A percentile compares a stretch with the other conserved stretches of the same genome.
Evolutionary conservation across 2,329 filamentous ascomycete species (phyloP).

Genomic region (Cladosporium phlei): DNA sequence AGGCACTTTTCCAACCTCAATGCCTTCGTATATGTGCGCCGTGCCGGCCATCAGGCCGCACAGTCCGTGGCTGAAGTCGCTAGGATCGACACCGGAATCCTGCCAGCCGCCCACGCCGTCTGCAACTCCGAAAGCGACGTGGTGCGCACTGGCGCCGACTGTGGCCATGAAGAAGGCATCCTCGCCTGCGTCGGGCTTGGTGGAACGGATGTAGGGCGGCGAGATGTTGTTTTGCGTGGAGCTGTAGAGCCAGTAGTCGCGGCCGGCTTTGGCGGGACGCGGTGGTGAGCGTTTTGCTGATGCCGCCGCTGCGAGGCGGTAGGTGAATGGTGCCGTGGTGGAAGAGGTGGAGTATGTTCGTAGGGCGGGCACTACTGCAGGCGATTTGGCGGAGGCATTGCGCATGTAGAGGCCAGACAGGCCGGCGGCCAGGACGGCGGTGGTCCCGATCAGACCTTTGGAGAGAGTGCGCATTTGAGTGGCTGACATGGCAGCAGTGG

Average conservation of each 20-base stretch:
- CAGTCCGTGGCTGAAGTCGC: slow-evolving; percentile 88
- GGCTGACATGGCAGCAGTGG: slow-evolving; percentile 6
- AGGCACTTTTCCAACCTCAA: slow-evolving; percentile 22
- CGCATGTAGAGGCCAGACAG: slow-evolving; percentile 13
- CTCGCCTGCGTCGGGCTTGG: slow-evolving; percentile 72
- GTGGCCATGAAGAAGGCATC: slow-evolving; percentile 91
- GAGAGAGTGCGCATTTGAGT: slow-evolving; percentile 9
- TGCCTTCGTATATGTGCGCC: slow-evolving; percentile 39
- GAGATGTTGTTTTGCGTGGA: slow-evolving; percentile 32
- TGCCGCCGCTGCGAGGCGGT: slow-evolving; percentile 34
- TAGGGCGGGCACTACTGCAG: slow-evolving; percentile 7
- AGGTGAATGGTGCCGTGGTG: slow-evolving; percentile 28
- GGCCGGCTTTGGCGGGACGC: slow-evolving; percentile 47
- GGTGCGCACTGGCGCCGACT: slow-evolving; percentile 61
- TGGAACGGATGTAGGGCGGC: slow-evolving; percentile 43
- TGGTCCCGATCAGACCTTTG: slow-evolving; percentile 12
- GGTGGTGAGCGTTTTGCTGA: slow-evolving; percentile 32
- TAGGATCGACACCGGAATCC: slow-evolving; percentile 86
- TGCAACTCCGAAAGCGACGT: slow-evolving; percentile 80
- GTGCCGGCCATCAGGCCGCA: slow-evolving; percentile 81
- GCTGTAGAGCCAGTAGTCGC: slow-evolving; percentile 36
- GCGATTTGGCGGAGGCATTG: slow-evolving; percentile 3
- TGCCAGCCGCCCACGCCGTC: slow-evolving; percentile 96
- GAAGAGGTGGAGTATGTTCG: slow-evolving; percentile 10
- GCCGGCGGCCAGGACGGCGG: slow-evolving; percentile 13